A percentile compares a stretch with the other conserved stretches of the same genome.
Evolutionary conservation across 306 rosid genomes (phyloP).

Genomic region (Amphicarpaea edgeworthii): DNA sequence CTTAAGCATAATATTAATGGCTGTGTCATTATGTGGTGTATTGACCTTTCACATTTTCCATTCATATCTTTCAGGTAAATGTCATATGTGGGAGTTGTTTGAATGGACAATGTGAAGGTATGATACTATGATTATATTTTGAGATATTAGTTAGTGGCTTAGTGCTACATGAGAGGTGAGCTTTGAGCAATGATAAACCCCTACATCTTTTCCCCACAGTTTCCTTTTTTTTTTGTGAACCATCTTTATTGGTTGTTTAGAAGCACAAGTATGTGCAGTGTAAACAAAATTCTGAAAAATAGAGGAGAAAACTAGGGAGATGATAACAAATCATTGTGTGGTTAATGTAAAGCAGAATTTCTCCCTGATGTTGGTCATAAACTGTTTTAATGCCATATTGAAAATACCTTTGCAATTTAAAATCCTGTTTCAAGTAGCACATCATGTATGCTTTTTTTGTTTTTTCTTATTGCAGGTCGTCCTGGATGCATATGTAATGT

Average conservation of each 20-base stretch:
- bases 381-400: conserved; percentile 28
- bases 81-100: conserved; percentile 80
- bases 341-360: conserved; percentile 23
- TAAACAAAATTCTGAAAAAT: conserved; percentile 24
- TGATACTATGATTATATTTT: conserved; percentile 46
- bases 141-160: conserved; percentile 22
- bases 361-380: conserved; percentile 18
- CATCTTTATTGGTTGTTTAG: conserved; percentile 23
- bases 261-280: conserved; percentile 29
- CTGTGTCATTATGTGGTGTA: conserved; percentile 19
- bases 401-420: conserved; percentile 9
- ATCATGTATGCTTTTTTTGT: conserved; percentile 28
- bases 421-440: conserved; percentile 34
- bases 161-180: conserved; percentile 25
- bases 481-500: conserved; percentile 93
- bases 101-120: conserved; percentile 85
- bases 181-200: conserved; percentile 11
- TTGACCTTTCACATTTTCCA: conserved; percentile 40
- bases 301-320: background rate
- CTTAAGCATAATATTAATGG: conserved; percentile 6
- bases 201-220: background rate
- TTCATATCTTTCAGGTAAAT: conserved; percentile 76
- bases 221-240: background rate
- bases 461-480: conserved; percentile 60
- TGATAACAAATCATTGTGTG: conserved; percentile 26